phyloP scores from a whole-genome alignment of 805 yeast species.

The Pichia pseudocactophila region DNA sequence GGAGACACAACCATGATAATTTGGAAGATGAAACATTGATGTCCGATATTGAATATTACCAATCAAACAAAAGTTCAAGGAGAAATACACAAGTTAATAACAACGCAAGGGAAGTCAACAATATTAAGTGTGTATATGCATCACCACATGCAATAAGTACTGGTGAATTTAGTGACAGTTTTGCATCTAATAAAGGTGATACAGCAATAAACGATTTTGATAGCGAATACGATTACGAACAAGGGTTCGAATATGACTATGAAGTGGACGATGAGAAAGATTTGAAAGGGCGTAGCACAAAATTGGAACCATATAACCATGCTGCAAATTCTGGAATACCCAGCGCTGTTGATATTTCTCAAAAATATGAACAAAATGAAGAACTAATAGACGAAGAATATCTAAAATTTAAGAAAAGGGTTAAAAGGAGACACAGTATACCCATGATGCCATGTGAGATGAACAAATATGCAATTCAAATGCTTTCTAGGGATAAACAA shows the following conservation, averaged over 20 bases:
- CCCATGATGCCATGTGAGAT: slow-evolving; percentile 30
- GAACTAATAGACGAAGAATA: slow-evolving; percentile 9
- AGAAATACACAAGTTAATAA: not conserved
- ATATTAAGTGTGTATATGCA: not conserved
- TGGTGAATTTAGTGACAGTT: slow-evolving; percentile 3
- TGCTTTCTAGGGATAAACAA: slow-evolving; percentile 8
- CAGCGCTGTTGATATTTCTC: slow-evolving; percentile 7
- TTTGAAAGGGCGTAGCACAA: not conserved
- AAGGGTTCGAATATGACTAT: slow-evolving; percentile 14
- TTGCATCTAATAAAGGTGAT: no score
- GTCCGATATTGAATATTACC: slow-evolving; percentile 1
- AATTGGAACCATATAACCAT: not conserved
- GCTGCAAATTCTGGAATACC: not conserved
- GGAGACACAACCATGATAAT: not conserved
- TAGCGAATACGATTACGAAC: slow-evolving; percentile 11
- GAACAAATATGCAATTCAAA: slow-evolving; percentile 22
- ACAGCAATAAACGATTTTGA: slow-evolving; percentile 4
- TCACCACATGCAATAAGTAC: slow-evolving; percentile 5
- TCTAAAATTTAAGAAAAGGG: slow-evolving; percentile 15
- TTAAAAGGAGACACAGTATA: slow-evolving; percentile 32
- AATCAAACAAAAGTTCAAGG: not conserved
- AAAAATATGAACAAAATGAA: no score
- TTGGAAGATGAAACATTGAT: slow-evolving; percentile 2
- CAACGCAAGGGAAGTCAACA: not conserved
- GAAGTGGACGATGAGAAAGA: slow-evolving; percentile 7